Percentiles rank a stretch among this genome's conserved stretches.
phyloP scores from a whole-genome alignment of 176 grass and related monocot genomes.

The Themeda triandra region DNA sequence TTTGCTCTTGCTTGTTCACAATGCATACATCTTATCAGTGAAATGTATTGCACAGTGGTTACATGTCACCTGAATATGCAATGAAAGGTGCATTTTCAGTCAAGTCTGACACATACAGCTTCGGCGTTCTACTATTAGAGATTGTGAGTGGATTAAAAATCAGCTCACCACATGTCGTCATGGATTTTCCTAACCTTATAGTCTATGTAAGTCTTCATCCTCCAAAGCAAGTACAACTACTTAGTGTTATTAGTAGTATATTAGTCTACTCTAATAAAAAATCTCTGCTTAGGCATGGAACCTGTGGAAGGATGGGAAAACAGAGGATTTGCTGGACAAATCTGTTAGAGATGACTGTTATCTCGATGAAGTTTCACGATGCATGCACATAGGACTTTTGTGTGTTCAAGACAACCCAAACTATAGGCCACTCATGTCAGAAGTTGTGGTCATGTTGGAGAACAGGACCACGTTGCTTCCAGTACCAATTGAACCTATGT shows the following conservation, averaged over 20 bases:
- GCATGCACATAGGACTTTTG: background rate
- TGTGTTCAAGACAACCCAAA: constrained; percentile 18
- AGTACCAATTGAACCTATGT: constrained; percentile 16
- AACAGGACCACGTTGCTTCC: background rate
- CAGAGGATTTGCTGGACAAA: background rate
- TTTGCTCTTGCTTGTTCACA: background rate
- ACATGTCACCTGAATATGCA: background rate
- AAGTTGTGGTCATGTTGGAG: constrained; percentile 22
- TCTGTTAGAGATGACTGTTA: background rate
- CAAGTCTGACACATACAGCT: no score
- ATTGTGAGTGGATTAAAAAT: no score
- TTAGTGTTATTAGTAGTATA: background rate
- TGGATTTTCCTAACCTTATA: background rate
- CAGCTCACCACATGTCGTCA: no score
- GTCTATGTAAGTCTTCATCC: background rate
- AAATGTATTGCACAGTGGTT: constrained; percentile 18
- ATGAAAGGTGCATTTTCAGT: background rate
- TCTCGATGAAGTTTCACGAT: background rate
- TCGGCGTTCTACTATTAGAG: no score
- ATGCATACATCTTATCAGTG: no score
- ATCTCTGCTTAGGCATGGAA: background rate
- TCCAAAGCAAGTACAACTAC: background rate
- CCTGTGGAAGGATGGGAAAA: background rate
- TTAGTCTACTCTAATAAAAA: background rate
- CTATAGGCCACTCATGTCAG: constrained; percentile 44